Base-by-base conservation (phyloP, 108 stramenopile species). In the Parietichytrium sp. region DNA sequence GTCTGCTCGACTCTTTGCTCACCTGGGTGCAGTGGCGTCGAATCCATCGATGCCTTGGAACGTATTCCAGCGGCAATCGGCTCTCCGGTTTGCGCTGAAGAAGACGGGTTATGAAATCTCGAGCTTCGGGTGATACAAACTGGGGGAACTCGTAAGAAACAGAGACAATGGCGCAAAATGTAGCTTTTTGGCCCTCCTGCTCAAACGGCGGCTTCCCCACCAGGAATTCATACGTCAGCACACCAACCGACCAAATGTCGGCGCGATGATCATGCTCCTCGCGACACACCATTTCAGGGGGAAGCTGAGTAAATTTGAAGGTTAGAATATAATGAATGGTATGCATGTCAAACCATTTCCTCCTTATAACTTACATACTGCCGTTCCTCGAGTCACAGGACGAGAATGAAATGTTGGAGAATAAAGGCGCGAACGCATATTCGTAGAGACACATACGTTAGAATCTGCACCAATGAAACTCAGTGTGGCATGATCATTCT, bases 131-230 rank as follows among this genome's bases (percentile, higher is more conserved):
- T 13, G 95, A 88, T 6, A 99, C 86, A 29, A 86, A 83, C 4
- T 51, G 23, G n/a, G 97, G 97, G 86, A 95, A 98, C 31, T 87
- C 84, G 50, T 97, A 85, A 83, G 97, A 96, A n/a, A 98, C 96
- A 4, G 91, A 84, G 27, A 90, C 88, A 77, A 98, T 98, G 49
- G 96, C 87, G 52, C 94, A 88, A 80, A 97, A 98, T 18, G 98
- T 98, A 15, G 94, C 94, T 18, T 82, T 85, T 84, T 97, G 93
- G 23, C 92, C 92, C 78, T 95, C 95, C 6, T 96, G 95, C 83
- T 97, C 96, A 84, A 98, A 98, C 29, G 98, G 98, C 16, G 98
- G 98, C 15, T 20, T 54, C 0, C 98, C 97, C 23, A 95, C 93
- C 23, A 99, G 84, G 81, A 99, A 96, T 84, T 99, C 98, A 83